phyloP scores from a whole-genome alignment of 179 eudicot genomes.

The Heliamphora pulchella region DNA sequence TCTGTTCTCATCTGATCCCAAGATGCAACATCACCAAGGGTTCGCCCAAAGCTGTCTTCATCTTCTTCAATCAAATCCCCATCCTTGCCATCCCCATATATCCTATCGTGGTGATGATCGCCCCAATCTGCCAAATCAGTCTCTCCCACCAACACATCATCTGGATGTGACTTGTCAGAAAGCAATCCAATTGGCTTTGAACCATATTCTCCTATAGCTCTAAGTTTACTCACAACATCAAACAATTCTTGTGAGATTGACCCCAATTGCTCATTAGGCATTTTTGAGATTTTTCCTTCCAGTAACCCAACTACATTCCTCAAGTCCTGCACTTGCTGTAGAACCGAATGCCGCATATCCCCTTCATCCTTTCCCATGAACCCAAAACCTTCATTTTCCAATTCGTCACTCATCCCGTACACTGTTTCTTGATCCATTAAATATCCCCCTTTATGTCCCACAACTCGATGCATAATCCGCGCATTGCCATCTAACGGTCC shows the following conservation, averaged over 20 bases:
- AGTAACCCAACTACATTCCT: constrained; percentile 53
- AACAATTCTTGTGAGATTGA: constrained; percentile 60
- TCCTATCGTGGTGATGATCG: constrained; percentile 43
- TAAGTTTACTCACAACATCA: constrained; percentile 65
- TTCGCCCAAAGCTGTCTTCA: constrained; percentile 76
- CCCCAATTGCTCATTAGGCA: constrained; percentile 45
- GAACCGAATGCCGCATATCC: constrained; percentile 46
- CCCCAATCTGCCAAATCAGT: constrained; percentile 74
- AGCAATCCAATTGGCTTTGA: constrained; percentile 48
- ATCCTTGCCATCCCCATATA: constrained; percentile 61
- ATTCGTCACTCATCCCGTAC: constrained; percentile 71
- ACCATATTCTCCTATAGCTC: constrained; percentile 54
- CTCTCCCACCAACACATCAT: constrained; percentile 63
- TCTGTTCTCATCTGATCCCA: constrained; percentile 71
- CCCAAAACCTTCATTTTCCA: constrained; percentile 47
- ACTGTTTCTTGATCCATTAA: constrained; percentile 64
- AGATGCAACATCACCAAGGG: constrained; percentile 70
- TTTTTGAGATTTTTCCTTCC: constrained; percentile 53
- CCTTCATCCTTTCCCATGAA: constrained; percentile 43
- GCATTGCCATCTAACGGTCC: constrained; percentile 98
- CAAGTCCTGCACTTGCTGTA: constrained; percentile 70
- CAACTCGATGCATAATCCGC: constrained; percentile 90
- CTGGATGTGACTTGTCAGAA: constrained; percentile 51
- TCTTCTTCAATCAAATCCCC: constrained; percentile 74
- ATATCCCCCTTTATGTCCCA: constrained; percentile 73